phyloP scores from a whole-genome alignment of 495 filamentous ascomycete species.

The Aspergillus bertholletiae region DNA sequence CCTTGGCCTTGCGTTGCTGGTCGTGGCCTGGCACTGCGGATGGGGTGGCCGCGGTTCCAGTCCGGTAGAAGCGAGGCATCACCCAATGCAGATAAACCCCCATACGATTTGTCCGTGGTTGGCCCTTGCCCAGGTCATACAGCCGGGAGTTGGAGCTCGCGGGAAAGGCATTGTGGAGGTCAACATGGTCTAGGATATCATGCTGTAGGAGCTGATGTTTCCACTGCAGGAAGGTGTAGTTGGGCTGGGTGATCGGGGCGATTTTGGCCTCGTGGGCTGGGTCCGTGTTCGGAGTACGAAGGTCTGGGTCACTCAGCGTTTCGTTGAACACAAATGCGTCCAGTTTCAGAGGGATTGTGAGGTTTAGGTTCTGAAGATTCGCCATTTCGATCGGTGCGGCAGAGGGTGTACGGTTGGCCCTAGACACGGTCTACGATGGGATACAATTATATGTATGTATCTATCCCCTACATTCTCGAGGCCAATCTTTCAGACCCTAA shows the following conservation, averaged over 20 bases:
- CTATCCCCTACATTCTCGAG: too few species aligned
- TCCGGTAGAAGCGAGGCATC: constrained; percentile 43
- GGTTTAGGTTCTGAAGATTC: too few species aligned
- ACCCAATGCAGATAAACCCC: constrained; percentile 55
- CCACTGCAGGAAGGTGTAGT: constrained; percentile 48
- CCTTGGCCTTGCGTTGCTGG: constrained; percentile 3
- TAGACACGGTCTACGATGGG: too few species aligned
- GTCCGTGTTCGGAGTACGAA: constrained; percentile 22
- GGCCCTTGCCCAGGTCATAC: constrained; percentile 33
- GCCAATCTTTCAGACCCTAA: too few species aligned
- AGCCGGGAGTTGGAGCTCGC: constrained; percentile 37
- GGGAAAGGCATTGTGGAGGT: constrained; percentile 39
- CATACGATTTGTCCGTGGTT: constrained; percentile 13
- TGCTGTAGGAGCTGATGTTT: constrained; percentile 28
- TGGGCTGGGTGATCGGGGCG: constrained; percentile 51
- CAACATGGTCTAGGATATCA: constrained; percentile 40
- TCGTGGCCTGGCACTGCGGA: background rate
- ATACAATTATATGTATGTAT: too few species aligned
- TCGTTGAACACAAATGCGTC: constrained; percentile 44
- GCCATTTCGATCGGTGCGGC: too few species aligned
- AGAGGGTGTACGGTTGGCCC: too few species aligned
- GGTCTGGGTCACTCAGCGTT: too few species aligned
- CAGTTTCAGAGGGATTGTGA: constrained; percentile 36
- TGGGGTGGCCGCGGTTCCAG: constrained; percentile 19
- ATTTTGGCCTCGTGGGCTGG: constrained; percentile 26